Conservation (phyloP, 768 basidiomycete species). For the Phanerodontia chrysosporium region DNA sequence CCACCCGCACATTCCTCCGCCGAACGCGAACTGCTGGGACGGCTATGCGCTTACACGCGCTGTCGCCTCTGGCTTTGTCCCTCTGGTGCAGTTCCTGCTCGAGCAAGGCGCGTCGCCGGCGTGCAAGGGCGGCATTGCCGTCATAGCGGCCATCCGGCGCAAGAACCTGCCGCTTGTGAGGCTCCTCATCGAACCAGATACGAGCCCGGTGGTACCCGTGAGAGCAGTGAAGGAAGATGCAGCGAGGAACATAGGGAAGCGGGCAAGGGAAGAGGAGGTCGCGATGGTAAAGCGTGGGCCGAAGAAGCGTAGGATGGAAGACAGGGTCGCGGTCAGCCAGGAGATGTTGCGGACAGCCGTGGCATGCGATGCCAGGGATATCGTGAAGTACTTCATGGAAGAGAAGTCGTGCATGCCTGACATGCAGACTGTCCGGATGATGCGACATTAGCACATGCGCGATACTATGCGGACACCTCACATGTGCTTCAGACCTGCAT, state of each 20-base stretch:
- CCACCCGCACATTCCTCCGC: constrained; percentile 33
- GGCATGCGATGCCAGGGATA: constrained; percentile 58
- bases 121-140: constrained; percentile 56
- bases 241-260: background rate
- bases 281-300: constrained; percentile 13
- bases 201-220: background rate
- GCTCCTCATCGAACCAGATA: constrained; percentile 65
- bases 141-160: constrained; percentile 71
- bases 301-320: constrained; percentile 55
- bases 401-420: constrained; percentile 76
- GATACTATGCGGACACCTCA: too few species aligned
- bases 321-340: constrained; percentile 49
- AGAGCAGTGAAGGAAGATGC: background rate
- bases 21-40: constrained; percentile 60
- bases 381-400: constrained; percentile 62
- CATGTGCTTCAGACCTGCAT: too few species aligned
- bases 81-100: constrained; percentile 70
- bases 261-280: background rate
- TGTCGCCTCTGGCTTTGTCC: constrained; percentile 57
- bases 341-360: constrained; percentile 68
- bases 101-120: constrained; percentile 66
- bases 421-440: constrained; percentile 53
- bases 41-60: constrained; percentile 85
- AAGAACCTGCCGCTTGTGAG: constrained; percentile 65
- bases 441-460: constrained; percentile 14